Evolutionary conservation across 148 eudicot genomes (phyloP), one percentile per base, ranked within the genome.

Genomic region (Simmondsia chinensis): DNA sequence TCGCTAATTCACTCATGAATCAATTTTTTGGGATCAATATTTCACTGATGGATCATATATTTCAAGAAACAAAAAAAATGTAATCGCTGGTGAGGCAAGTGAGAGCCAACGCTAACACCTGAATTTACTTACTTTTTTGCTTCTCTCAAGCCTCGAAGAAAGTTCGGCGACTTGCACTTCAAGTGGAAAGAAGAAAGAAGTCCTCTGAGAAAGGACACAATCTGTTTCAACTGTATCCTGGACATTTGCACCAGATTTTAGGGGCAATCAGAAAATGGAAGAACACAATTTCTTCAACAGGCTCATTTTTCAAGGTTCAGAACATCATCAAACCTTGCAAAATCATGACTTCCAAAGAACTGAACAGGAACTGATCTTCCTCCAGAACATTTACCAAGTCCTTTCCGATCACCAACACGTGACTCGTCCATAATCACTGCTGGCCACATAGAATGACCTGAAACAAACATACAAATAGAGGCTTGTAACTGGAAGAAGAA

Each of bases 401-500:
- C 93, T 70, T 67, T 84, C 37, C 73, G 61, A 27, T 68, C 58
- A 66, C 57, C 69, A 23, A 74, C 75, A 57, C 56, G 68, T 58
- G 88, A 72, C 46, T 79, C 95, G 33, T 82, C 81, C 61, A 82
- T 61, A 61, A 91, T 72, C 38, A 85, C 50, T 32, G 99, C 95
- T 20, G 99, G 99, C 99, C 99, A 91, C 74, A 69, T 69, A 49
- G 94, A 88, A 69, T 85, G 86, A 54, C 99, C 99, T 91, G 56
- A 18, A 65, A 54, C 37, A 51, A 16, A 8, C 8, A 37, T 30
- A 56, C 9, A 16, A 43, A 33, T 29, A 23, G 6, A 35, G 5
- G 54, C 25, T 15, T 31, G 33, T 38, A 43, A 52, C 34, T n/a
- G n/a, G n/a, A n/a, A n/a, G n/a, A n/a, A n/a, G n/a, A n/a, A n/a